Conservation (phyloP, 352 stramenopile genomes). For the Globisporangium heterothallicum region DNA sequence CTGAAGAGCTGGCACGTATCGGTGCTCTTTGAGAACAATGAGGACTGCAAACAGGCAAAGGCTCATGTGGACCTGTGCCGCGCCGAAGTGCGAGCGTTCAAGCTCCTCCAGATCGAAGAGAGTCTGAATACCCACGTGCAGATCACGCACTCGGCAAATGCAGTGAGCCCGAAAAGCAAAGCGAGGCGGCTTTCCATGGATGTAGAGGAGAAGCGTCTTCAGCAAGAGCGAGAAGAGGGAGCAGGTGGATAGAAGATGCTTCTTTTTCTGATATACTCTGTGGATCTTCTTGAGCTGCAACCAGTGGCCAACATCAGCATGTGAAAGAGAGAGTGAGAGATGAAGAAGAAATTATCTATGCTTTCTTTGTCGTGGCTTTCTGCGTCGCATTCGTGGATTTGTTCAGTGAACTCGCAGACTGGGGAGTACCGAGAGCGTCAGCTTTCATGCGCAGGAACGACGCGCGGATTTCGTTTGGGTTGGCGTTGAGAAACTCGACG, state of each 20-base stretch:
- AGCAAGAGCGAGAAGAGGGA: slow-evolving; percentile 6
- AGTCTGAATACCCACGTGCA: slow-evolving; percentile 58
- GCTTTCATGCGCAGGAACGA: slow-evolving; percentile 57
- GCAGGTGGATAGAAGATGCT: neutral
- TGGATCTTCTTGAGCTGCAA: no score
- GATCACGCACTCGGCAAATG: slow-evolving; percentile 38
- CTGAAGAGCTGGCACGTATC: slow-evolving; percentile 58
- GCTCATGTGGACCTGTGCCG: slow-evolving; percentile 67
- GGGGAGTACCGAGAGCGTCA: slow-evolving; percentile 28
- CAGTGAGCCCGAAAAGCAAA: slow-evolving; percentile 16
- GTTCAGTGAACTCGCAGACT: neutral
- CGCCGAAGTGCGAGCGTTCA: slow-evolving; percentile 72
- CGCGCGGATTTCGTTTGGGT: slow-evolving; percentile 45
- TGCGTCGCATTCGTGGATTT: slow-evolving; percentile 7
- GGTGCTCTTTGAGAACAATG: slow-evolving; percentile 50
- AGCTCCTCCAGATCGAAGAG: slow-evolving; percentile 71
- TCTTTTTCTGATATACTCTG: no score
- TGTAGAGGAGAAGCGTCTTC: slow-evolving; percentile 12
- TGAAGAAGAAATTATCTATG: neutral
- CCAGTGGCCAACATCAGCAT: no score
- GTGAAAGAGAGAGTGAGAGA: neutral
- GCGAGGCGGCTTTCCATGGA: slow-evolving; percentile 22
- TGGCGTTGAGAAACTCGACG: slow-evolving; percentile 70
- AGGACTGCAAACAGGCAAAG: slow-evolving; percentile 65
- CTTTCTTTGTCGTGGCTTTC: neutral